Base-by-base conservation (phyloP, 768 basidiomycete genomes). In the Serendipita vermifera region DNA sequence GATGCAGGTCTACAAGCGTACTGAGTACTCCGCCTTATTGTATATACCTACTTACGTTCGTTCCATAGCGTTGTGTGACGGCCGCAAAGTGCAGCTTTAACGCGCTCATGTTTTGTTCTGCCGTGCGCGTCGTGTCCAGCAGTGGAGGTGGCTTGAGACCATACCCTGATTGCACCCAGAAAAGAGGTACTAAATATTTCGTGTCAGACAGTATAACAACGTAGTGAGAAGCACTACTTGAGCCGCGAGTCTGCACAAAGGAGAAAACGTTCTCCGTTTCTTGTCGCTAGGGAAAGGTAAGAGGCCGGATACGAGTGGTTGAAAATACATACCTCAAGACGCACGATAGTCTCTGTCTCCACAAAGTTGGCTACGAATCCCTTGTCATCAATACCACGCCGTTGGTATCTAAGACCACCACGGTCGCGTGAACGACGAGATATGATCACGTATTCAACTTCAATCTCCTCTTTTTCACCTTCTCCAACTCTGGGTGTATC, bases 281-380 rank as follows among this genome's bases (percentile, higher is more conserved):
- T 63, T 90, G 85, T 2, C 88, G 78, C 87, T 91, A 59, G n/a
- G 35, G n/a, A 9, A 29, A n/a, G 24, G 9, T 29, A 51, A 29
- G 15, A 11, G 35, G 17, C 26, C 24, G 46, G 9, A 57, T 61
- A 17, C 26, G 0, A 6, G 17, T 13, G 13, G 20, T 59, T n/a
- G 15, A 24, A 14, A 3, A 17, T 11, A 67, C 76, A 35, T 58
- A 89, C 91, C 74, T 85, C 78, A 9, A 93, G 78, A 38, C 82
- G 75, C 73, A 88, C 80, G 54, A 94, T 82, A 2, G 87, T 85
- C 70, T 97, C 93, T 0, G 90, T 91, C 69, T 97, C 90, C 2
- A 97, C 91, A 64, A 97, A 92, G 69, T 98, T 98, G 1, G 91
- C 93, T 3, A 92, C 93, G 65, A 88, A 78, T 3, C 91, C 89